These are phyloP conservation scores for Yarrowia alimentaria DNA, from an alignment of 805 yeast genomes.

Conservation along the genomic window DNA sequence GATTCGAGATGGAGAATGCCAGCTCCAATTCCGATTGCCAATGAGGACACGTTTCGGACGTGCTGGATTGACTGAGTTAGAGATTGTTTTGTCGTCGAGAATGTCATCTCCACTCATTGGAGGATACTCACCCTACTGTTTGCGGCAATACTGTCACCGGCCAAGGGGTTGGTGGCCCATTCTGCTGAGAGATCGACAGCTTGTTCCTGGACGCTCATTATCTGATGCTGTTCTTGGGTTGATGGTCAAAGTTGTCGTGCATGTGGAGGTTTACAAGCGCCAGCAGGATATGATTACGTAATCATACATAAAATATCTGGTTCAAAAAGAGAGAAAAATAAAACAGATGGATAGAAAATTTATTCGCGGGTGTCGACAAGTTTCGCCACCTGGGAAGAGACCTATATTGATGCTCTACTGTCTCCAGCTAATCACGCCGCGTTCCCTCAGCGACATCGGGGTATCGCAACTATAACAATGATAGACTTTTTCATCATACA, in stretches of 20 bases:
- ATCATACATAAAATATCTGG: too few species aligned
- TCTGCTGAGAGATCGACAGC: conserved; percentile 6
- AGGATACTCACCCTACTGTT: conserved; percentile 5
- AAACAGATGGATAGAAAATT: too few species aligned
- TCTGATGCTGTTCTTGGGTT: too few species aligned
- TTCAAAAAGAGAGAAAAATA: too few species aligned
- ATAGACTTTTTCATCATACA: not conserved
- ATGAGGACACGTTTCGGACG: conserved; percentile 49
- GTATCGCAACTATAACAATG: conserved; percentile 19
- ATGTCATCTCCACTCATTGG: not conserved
- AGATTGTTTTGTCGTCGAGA: too few species aligned
- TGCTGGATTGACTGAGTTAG: conserved; percentile 31
- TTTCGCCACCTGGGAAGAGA: too few species aligned
- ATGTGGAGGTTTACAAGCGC: too few species aligned
- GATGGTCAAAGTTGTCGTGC: not conserved
- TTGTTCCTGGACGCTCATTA: conserved; percentile 12
- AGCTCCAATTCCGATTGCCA: conserved; percentile 53
- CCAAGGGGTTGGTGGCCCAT: conserved; percentile 22
- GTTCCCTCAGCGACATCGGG: conserved; percentile 26
- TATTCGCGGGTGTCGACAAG: too few species aligned
- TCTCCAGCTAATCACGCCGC: too few species aligned
- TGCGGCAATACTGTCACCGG: conserved; percentile 3
- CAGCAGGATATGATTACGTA: too few species aligned
- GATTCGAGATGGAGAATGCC: conserved; percentile 57
- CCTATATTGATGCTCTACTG: too few species aligned